A percentile compares a stretch with the other conserved stretches of the same genome.
Evolutionary conservation across 2,329 filamentous ascomycete species (phyloP).

Genomic region (Sclerotinia minor): DNA sequence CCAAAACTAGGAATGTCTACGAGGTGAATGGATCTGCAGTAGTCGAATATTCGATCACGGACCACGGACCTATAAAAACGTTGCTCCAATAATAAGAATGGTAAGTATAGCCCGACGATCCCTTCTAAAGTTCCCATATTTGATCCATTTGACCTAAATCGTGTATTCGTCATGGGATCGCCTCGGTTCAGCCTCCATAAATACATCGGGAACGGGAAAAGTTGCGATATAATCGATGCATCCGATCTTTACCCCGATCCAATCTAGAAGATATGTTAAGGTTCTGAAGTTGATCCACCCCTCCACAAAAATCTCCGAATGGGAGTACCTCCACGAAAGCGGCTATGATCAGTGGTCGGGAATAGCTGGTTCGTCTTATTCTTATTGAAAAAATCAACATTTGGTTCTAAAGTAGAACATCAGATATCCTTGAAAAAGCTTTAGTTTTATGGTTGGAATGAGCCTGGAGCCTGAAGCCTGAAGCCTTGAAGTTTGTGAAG

Average conservation of each 20-base stretch:
- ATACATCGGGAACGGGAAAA: constrained; percentile 14
- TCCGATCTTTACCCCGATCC: constrained; percentile 18
- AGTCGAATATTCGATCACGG: neutral
- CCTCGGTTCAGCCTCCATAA: constrained; percentile 4
- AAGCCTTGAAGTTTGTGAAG: too few relatives aligned
- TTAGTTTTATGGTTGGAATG: neutral
- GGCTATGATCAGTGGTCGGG: neutral
- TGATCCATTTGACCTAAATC: neutral
- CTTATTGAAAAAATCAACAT: constrained; percentile 24
- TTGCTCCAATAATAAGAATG: neutral
- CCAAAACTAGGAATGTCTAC: neutral
- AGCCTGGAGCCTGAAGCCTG: neutral
- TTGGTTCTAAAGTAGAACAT: neutral
- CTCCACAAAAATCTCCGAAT: constrained; percentile 34
- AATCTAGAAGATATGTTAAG: constrained; percentile 20
- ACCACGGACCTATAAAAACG: constrained; percentile 2
- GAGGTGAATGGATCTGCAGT: constrained; percentile 13
- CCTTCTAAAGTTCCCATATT: constrained; percentile 1
- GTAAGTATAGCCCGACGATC: constrained; percentile 24
- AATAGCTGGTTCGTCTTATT: neutral
- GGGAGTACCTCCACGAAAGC: constrained; percentile 29
- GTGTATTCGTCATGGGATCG: constrained; percentile 1
- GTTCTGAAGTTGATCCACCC: constrained; percentile 26
- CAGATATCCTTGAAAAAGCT: constrained; percentile 1
- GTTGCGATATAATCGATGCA: constrained; percentile 17